These are phyloP conservation scores for Fusarium circinatum DNA, from an alignment of 2,329 filamentous ascomycete genomes.

Conservation along the genomic window DNA sequence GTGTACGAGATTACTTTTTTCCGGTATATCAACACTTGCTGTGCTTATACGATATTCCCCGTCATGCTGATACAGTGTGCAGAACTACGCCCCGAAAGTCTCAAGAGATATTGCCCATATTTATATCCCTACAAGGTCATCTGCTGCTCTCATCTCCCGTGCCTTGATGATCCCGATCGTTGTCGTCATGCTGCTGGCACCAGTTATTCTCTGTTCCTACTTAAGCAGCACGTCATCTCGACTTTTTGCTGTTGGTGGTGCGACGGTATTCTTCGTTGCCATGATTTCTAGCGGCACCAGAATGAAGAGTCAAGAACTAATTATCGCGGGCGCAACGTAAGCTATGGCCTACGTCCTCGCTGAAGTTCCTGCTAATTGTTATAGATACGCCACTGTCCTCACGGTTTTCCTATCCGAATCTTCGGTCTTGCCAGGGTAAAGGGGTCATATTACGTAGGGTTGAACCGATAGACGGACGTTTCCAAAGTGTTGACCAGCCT, in stretches of 20 bases:
- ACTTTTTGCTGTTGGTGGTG: not conserved
- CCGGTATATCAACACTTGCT: rapidly evolving
- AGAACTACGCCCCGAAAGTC: not conserved
- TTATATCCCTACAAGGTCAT: not conserved
- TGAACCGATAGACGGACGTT: rapidly evolving
- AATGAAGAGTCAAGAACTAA: not conserved
- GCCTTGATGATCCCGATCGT: not conserved
- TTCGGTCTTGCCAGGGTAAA: not conserved
- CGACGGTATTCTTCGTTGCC: not conserved
- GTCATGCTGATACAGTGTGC: rapidly evolving
- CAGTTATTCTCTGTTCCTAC: not conserved
- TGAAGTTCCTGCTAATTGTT: rapidly evolving
- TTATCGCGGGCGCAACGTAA: not conserved
- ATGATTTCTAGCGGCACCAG: not conserved
- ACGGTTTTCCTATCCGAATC: not conserved
- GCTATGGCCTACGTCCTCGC: rapidly evolving
- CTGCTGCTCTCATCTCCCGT: not conserved
- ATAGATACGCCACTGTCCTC: not conserved
- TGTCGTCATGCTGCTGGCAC: not conserved
- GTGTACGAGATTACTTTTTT: not conserved
- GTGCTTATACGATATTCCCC: rapidly evolving
- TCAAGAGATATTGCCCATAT: not conserved
- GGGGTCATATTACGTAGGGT: rapidly evolving
- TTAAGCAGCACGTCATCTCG: not conserved
- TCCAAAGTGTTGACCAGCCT: no score